Evolutionary conservation across 805 yeast species (phyloP), one percentile per base, ranked within the genome.

Genomic region (Wickerhamomyces queroliae): DNA sequence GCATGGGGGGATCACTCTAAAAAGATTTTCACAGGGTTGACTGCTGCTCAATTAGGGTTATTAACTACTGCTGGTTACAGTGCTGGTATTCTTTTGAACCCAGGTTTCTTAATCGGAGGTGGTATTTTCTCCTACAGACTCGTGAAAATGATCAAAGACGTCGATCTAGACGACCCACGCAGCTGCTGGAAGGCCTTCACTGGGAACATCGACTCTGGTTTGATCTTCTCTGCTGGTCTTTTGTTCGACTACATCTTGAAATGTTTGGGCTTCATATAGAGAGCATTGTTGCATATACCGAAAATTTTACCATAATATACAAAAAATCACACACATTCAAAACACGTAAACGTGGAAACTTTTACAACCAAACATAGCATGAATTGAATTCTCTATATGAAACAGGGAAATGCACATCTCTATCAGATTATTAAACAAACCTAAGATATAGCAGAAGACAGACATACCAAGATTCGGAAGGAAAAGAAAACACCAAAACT

Each of bases 1-100:
- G 90, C 85, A 2, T 95, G 99, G 99, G 95, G 95, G 8, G 75
- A 73, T 18, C 72, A 76, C 24, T 76, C 96, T 1, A 89, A 84
- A 57, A 72, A 78, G 10, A 76, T 89, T 31, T 69, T 85, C 52
- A 69, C 76, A 33, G 80, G 74, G 1, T 57, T 89, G 47, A 74
- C 87, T 7, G 67, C 68, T 2, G 78, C 78, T 1, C 99, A 93
- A 62, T 68, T 84, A 47, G 74, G 73, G 1, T 61, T 80, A 29
- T 74, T 78, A 45, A 67, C 79, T 2, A 46, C 74, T 7, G 86
- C 95, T 21, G 98, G 97, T 1, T 52, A 74, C 18, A 63, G 80
- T 56, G 80, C 82, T 36, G 84, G 91, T 15, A 39, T 62, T 2
- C 42, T 70, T 17, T 72, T 83, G 81, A 96, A 96, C 1, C 95